Evolutionary conservation across 1,284 basidiomycete genomes (phyloP).

Genomic region (Apiotrichum akiyoshidainum): DNA sequence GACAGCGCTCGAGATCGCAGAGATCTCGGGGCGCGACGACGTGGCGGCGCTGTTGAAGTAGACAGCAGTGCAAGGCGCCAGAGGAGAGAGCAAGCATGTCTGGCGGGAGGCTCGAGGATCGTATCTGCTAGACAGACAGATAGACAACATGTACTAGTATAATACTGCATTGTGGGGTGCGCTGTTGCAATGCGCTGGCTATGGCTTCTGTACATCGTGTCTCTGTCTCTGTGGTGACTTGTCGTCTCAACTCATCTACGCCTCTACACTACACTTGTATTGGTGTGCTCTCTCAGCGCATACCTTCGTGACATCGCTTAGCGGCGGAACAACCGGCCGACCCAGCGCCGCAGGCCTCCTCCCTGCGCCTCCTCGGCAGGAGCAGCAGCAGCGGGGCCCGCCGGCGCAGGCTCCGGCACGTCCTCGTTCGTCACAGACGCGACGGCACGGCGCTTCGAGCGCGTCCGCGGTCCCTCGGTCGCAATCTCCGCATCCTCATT

Average conservation of each 20-base stretch:
- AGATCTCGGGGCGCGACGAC: conserved; percentile 29
- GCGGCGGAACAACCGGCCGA: not conserved
- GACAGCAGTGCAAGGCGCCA: too few species aligned
- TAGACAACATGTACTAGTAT: conserved; percentile 1
- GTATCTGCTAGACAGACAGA: too few species aligned
- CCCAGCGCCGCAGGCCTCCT: not conserved
- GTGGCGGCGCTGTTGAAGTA: conserved; percentile 25
- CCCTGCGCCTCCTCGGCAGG: not conserved
- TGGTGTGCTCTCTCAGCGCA: not conserved
- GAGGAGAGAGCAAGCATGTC: too few species aligned
- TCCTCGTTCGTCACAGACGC: too few species aligned
- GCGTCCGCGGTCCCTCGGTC: not conserved
- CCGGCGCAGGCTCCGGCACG: not conserved
- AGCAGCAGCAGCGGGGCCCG: not conserved
- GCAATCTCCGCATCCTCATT: conserved; percentile 1
- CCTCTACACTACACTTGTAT: not conserved
- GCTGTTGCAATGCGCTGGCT: too few species aligned
- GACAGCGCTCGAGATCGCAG: conserved; percentile 37
- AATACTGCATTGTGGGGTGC: too few species aligned
- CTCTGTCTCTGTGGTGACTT: not conserved
- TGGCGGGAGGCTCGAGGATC: not conserved
- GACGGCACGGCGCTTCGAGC: conserved; percentile 5
- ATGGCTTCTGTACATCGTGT: too few species aligned
- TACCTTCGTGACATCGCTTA: not conserved
- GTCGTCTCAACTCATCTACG: not conserved